These are phyloP conservation scores for Blastobotrys robertii DNA, from an alignment of 805 yeast genomes.

Conservation along the genomic window DNA sequence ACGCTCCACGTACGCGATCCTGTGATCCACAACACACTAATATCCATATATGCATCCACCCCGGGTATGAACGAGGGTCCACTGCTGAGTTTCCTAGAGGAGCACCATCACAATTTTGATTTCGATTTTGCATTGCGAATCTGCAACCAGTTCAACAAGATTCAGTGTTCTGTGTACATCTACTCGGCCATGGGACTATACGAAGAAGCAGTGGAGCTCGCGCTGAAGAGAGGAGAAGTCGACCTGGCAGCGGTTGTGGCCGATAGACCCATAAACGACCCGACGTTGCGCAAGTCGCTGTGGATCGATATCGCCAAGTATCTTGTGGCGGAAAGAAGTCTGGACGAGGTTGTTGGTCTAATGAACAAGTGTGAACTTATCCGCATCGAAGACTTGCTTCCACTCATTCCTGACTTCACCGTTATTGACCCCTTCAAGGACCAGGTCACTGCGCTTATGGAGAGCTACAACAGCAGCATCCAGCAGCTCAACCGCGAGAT, in stretches of 20 bases:
- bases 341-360: conserved; percentile 23
- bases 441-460: conserved; percentile 72
- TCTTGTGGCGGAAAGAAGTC: conserved; percentile 23
- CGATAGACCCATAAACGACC: conserved; percentile 42
- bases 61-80: conserved; percentile 36
- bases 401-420: conserved; percentile 75
- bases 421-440: conserved; percentile 68
- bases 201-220: conserved; percentile 74
- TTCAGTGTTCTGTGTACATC: conserved; percentile 62
- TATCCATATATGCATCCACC: conserved; percentile 54
- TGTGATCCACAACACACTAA: conserved; percentile 57
- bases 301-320: conserved; percentile 64
- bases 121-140: conserved; percentile 65
- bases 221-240: conserved; percentile 49
- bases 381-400: conserved; percentile 71
- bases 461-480: conserved; percentile 58
- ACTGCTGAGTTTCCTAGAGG: conserved; percentile 42
- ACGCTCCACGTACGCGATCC: conserved; percentile 35
- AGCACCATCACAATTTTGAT: conserved; percentile 39
- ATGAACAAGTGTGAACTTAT: conserved; percentile 25
- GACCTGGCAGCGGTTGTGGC: conserved; percentile 52
- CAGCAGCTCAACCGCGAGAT: conserved; percentile 61
- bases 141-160: conserved; percentile 49
- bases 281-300: conserved; percentile 50
- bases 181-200: conserved; percentile 56